Conservation (phyloP, 257 asterid species). For the Capsicum pubescens region DNA sequence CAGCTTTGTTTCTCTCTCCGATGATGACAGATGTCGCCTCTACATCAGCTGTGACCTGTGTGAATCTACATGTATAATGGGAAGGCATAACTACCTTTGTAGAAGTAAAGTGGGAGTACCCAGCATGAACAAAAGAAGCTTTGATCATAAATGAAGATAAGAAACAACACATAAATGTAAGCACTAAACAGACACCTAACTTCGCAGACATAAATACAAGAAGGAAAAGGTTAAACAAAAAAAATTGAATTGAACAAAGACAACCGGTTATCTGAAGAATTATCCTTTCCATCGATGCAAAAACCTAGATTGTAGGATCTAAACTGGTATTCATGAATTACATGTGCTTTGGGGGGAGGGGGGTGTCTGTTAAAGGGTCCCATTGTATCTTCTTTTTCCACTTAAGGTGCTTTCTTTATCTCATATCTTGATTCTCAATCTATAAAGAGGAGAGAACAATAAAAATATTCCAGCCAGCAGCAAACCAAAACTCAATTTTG, state of each 20-base stretch:
- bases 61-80: slow-evolving; percentile 53
- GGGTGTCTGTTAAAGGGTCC: neutral
- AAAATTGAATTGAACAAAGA: neutral
- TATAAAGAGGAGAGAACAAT: neutral
- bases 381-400: neutral
- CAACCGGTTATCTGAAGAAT: neutral
- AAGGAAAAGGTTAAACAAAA: neutral
- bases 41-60: slow-evolving; percentile 72
- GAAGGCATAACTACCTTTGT: neutral
- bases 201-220: neutral
- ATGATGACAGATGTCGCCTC: slow-evolving; percentile 91
- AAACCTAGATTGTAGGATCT: neutral
- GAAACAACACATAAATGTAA: neutral
- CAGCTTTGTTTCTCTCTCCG: slow-evolving; percentile 92
- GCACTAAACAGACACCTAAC: neutral
- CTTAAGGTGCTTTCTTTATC: neutral
- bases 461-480: neutral
- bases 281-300: neutral
- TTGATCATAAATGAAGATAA: neutral
- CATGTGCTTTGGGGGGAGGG: neutral
- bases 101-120: neutral
- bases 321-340: slow-evolving; percentile 3
- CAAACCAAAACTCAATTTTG: slow-evolving; percentile 1
- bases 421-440: neutral
- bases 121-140: neutral